A percentile compares a stretch with the other conserved stretches of the same genome.
These are phyloP conservation scores for Hypoxylon sp. DNA, from an alignment of 2,329 filamentous ascomycete genomes.

Conservation along the genomic window DNA sequence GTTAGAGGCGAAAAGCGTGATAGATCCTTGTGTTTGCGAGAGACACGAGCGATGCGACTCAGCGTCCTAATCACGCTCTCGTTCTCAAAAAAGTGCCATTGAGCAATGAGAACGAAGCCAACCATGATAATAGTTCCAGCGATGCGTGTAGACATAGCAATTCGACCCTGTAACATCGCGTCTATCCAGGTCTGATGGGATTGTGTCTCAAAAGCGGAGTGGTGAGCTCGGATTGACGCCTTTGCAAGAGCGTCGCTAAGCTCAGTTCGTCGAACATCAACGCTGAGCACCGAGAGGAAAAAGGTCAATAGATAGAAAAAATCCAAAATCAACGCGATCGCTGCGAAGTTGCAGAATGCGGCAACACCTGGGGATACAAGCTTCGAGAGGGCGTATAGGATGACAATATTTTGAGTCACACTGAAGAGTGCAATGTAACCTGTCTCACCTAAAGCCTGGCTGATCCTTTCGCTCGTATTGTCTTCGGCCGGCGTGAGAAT, in stretches of 20 bases:
- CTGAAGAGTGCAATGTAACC: constrained; percentile 76
- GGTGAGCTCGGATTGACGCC: constrained; percentile 58
- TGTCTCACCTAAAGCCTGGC: constrained; percentile 79
- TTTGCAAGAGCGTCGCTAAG: constrained; percentile 78
- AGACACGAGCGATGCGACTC: constrained; percentile 52
- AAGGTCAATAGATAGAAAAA: constrained; percentile 84
- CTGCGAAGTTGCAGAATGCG: constrained; percentile 81
- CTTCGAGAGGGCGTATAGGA: constrained; percentile 74
- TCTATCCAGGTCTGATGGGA: constrained; percentile 68
- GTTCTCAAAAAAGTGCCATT: constrained; percentile 81
- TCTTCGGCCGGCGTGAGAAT: constrained; percentile 77
- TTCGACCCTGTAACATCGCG: constrained; percentile 71
- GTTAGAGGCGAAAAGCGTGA: constrained; percentile 61
- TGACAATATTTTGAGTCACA: constrained; percentile 74
- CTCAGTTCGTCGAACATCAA: constrained; percentile 82
- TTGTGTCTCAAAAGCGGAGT: constrained; percentile 42
- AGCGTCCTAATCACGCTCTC: constrained; percentile 59
- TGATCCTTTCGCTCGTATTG: constrained; percentile 76
- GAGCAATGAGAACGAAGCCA: constrained; percentile 77
- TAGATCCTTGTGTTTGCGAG: constrained; percentile 48
- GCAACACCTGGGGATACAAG: constrained; percentile 77
- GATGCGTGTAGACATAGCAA: constrained; percentile 78
- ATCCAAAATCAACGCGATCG: constrained; percentile 80
- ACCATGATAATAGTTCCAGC: constrained; percentile 80
- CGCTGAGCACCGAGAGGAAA: constrained; percentile 81